Base-by-base conservation (phyloP, 371 early-diverging fungal genomes). In the Mortierella sp. region DNA sequence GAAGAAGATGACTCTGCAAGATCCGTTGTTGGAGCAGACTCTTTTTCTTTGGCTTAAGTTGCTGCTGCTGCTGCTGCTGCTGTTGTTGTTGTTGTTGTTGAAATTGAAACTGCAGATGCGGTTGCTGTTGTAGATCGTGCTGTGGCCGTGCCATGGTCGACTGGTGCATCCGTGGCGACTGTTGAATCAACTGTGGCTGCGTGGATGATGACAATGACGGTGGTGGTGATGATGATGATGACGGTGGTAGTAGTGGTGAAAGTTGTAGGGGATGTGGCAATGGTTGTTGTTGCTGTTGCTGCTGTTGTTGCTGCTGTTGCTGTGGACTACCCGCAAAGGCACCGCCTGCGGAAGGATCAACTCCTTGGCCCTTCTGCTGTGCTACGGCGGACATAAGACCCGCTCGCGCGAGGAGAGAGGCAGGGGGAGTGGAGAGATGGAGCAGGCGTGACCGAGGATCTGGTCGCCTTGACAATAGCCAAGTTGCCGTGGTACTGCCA, bases 91-190 rank as follows among this genome's bases (percentile, higher is more conserved):
- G 52, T 45, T 62, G 57, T 28, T 64, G 48, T 18, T 64, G 62
- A 57, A 28, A 58, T 46, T 63, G 63, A 45, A 57, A 62, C 30
- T 63, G 64, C 58, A 51, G 70, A 50, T 66, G 64, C 48, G 50
- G 62, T 37, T 58, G 67, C 47, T 70, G 59, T 63, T 37, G 62
- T 16, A 60, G 16, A 21, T 14, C 16, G 16, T 53, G 57, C 50
- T 61, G 46, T 19, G 9, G 23, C 14, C 12, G 61, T 23, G 4
- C 23, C 60, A 23, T 60, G 18, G 16, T 48, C 30, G 21, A 25
- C 55, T 28, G 28, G 16, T 21, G 60, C 44, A 30, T 15, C 48
- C 37, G 48, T 19, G 58, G 44, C 58, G 37, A 25, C 29, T 18
- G 44, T 6, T 21, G 18, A n/a, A 25, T 28, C 55, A 15, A 19